Base-by-base conservation (phyloP, 768 basidiomycete species). In the Termitomyces sp. region DNA sequence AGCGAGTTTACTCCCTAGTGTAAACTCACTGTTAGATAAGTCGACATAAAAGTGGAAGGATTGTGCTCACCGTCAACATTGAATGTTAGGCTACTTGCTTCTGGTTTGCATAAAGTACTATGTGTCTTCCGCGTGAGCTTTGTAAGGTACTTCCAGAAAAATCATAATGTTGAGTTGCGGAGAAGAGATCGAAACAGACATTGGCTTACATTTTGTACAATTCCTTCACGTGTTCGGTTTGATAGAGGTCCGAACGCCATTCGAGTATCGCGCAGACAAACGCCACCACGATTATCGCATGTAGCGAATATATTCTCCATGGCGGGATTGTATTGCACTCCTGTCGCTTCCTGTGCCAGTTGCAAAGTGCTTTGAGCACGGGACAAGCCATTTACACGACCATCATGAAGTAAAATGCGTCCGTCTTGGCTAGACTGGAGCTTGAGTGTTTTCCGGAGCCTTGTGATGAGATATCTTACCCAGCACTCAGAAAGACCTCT, bases 221-320 rank as follows among this genome's bases (percentile, higher is more conserved):
- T 72, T 0, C 88, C 87, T 13, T 79, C 68, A 18, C 74, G 68
- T 2, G 78, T 74, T 36, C 83, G 69, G 12, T 67, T 68, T 18
- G 68, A 68, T 20, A 68, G 62, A 44, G 84, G 75, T 20, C 86
- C 85, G 68, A 90, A 92, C 0, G 87, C 81, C 86, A 90, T 90
- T 13, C 90, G 76, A 16, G 73, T 71, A 68, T 92, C 90, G 16
- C 87, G 81, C 56, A 92, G 79, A 61, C 78, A 83, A 3, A 90
- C 84, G 24, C 71, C 69, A 4, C 90, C 88, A 16, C 64, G 69
- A 12, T 65, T 72, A 60, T 90, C 86, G 56, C 84, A 81, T 3
- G 85, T 87, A 5, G 79, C 79, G 60, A 92, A 91, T 48, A 90
- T 65, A 61, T 90, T 76, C 37, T 86, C 82, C 75, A 86, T 82